phyloP scores from a whole-genome alignment of 306 rosid species.

The Echinosophora koreensis region DNA sequence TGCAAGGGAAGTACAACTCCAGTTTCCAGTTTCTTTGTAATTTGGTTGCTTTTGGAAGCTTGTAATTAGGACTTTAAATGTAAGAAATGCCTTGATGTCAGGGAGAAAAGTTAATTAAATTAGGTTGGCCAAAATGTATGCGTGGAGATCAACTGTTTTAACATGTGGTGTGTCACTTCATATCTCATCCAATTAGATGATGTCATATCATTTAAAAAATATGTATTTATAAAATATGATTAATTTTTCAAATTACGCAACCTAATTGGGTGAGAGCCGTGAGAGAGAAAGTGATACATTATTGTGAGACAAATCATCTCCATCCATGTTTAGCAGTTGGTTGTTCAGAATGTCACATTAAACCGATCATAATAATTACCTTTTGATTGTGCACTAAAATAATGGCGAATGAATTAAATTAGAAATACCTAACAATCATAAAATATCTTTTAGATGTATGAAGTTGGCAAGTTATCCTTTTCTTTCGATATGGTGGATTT shows the following conservation, averaged over 20 bases:
- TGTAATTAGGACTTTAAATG: constrained; percentile 46
- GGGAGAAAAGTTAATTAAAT: constrained; percentile 6
- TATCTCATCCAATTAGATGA: too few species aligned
- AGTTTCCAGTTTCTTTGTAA: constrained; percentile 19
- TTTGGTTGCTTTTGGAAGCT: constrained; percentile 37
- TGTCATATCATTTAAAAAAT: too few species aligned
- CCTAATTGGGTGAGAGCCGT: too few species aligned
- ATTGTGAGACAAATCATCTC: too few species aligned
- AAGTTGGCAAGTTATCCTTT: constrained; percentile 47
- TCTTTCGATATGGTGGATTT: constrained; percentile 41
- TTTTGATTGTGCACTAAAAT: constrained; percentile 39
- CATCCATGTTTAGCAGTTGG: too few species aligned
- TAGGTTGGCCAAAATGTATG: too few species aligned
- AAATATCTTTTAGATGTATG: constrained; percentile 24
- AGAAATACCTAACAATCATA: constrained; percentile 41
- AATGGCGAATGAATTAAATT: constrained; percentile 38
- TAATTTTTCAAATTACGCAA: too few species aligned
- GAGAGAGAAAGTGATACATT: too few species aligned
- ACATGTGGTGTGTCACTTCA: too few species aligned
- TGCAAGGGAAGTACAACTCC: constrained; percentile 41
- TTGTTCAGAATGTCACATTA: constrained; percentile 39
- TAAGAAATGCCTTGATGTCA: constrained; percentile 15
- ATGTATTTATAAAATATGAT: too few species aligned
- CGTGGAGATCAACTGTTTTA: too few species aligned
- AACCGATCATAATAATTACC: neutral